Percentiles rank a stretch among this genome's conserved stretches.
Conservation (phyloP, 2,329 filamentous ascomycete species). For the Xylaria sp. region DNA sequence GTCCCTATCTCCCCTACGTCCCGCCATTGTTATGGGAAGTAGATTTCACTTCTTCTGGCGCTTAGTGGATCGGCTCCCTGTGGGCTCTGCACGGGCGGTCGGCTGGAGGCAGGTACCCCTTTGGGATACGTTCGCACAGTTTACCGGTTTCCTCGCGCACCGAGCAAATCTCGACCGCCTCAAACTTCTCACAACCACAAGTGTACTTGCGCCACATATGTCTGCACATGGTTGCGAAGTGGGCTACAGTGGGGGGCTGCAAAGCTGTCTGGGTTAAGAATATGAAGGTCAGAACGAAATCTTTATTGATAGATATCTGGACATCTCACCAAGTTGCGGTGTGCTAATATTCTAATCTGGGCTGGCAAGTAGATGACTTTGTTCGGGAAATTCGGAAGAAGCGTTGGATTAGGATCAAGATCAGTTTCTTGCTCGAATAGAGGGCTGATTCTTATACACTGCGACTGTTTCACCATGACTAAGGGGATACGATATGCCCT, state of each 20-base stretch:
- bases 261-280: background rate
- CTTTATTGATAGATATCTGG: background rate
- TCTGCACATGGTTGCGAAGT: background rate
- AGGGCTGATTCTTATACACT: background rate
- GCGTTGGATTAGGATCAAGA: background rate
- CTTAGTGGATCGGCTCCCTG: background rate
- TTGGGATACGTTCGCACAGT: background rate
- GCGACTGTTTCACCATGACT: background rate
- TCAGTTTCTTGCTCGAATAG: background rate
- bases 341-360: background rate
- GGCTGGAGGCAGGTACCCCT: background rate
- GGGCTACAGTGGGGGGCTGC: background rate
- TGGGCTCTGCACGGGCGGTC: background rate
- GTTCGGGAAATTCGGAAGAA: background rate
- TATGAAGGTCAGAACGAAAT: background rate
- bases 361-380: background rate
- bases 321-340: background rate
- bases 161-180: background rate
- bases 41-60: constrained; percentile 1
- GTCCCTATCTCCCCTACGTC: background rate
- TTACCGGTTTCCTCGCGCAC: background rate
- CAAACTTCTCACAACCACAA: background rate
- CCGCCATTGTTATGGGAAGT: background rate
- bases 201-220: background rate
- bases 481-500: no score